Percentiles rank a stretch among this genome's conserved stretches.
Evolutionary conservation across 2,329 filamentous ascomycete species (phyloP).

Genomic region (Talaromyces sp.): DNA sequence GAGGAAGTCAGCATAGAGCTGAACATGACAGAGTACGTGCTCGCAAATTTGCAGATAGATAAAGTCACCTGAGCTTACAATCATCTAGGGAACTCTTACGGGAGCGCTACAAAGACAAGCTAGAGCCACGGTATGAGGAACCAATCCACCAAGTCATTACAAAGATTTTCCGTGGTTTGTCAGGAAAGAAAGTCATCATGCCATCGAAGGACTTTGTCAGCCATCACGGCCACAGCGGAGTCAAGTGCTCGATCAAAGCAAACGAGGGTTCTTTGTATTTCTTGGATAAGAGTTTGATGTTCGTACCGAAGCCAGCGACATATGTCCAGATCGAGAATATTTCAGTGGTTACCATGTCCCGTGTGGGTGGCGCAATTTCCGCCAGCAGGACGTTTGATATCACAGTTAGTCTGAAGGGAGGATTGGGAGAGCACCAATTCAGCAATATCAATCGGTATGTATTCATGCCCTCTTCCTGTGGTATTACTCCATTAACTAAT

Average conservation of each 20-base stretch:
- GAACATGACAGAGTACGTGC: slow-evolving; percentile 75
- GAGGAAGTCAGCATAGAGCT: slow-evolving; percentile 95
- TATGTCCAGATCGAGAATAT: slow-evolving; percentile 96
- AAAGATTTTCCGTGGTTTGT: slow-evolving; percentile 90
- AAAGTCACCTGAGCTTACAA: not conserved
- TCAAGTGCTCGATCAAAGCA: slow-evolving; percentile 99
- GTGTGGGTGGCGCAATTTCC: slow-evolving; percentile 89
- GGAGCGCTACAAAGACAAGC: slow-evolving; percentile 82
- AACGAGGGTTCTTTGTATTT: slow-evolving; percentile 98
- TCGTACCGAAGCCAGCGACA: slow-evolving; percentile 95
- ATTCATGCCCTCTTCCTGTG: slow-evolving; percentile 21
- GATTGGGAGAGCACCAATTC: slow-evolving; percentile 88
- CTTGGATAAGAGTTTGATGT: slow-evolving; percentile 97
- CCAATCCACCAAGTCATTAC: slow-evolving; percentile 91
- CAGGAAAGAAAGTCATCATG: slow-evolving; percentile 90
- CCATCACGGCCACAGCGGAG: slow-evolving; percentile 88
- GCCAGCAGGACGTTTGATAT: slow-evolving; percentile 97
- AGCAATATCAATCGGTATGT: slow-evolving; percentile 90
- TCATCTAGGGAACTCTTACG: slow-evolving; percentile 67
- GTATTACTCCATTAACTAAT: slow-evolving; percentile 18
- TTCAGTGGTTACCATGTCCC: slow-evolving; percentile 87
- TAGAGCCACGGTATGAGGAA: slow-evolving; percentile 86
- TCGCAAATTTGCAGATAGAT: not conserved
- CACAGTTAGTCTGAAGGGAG: slow-evolving; percentile 83
- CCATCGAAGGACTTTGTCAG: slow-evolving; percentile 89